Evolutionary conservation across 108 stramenopile genomes (phyloP), one percentile per base, ranked within the genome.

Genomic region (Epithemia pelagica): DNA sequence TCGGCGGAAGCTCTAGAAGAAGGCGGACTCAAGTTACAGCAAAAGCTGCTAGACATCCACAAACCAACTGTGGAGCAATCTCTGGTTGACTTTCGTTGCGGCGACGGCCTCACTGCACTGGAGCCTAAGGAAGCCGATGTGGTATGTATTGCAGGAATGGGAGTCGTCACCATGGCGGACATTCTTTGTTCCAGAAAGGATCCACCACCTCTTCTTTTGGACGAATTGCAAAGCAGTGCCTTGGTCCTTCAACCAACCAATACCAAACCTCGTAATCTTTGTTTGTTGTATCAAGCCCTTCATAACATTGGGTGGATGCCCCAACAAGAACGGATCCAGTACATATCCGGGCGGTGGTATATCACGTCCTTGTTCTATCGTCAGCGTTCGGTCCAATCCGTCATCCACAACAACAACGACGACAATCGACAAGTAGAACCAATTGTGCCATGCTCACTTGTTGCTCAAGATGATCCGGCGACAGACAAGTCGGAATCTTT

Each of bases 141-240:
- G 2, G 56, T 93, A 33, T 82, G 87, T 53, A 81, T 93, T 30
- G 87, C 91, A 24, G 91, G 91, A 27, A 93, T 93, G 86, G 91
- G 91, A 0, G 84, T 83, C 15, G 69, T 74, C 31, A 88, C 87
- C 0, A 90, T 93, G 83, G 32, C 77, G 10, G 65, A 85, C 22
- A 88, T 90, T 19, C 56, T 93, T 22, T 58, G 7, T 7, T 7
- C 26, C 56, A 58, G 21, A 61, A 27, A 27, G 5, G 25, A 32
- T 22, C 20, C n/a, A 24, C 21, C 32, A 24, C 32, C 2, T 1
- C 20, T 19, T 7, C 27, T 61, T 1, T 62, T 92, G 21, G 78
- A 85, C 28, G 57, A 57, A n/a, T 32, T 89, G 1, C 64, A 53
- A 10, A 79, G 76, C 46, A 64, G 70, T 24, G 54, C 73, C n/a